Evolutionary conservation across 2,329 filamentous ascomycete genomes (phyloP), one percentile per base, ranked within the genome.

Genomic region (Ceratocystiopsis sp.): DNA sequence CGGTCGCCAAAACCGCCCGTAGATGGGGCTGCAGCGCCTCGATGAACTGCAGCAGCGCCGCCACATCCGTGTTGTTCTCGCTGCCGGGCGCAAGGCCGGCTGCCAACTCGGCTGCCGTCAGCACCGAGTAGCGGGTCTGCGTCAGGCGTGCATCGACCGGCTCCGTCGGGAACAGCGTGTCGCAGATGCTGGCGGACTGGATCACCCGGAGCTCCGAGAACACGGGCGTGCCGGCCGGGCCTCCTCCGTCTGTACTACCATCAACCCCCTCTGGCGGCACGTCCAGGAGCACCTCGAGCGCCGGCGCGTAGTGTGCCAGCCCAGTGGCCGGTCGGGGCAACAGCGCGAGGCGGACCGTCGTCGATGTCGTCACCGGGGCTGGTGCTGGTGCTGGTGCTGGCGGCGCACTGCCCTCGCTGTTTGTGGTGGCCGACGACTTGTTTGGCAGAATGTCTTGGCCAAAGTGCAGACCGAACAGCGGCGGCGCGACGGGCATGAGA

Each of bases 111-210:
- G 42, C 32, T 4, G 53, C 57, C 12, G 48, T 43, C 13, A 66
- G 53, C 16, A 48, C 41, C 44, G 51, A 55, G 35, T 59, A 56
- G 7, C 59, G 53, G 16, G 54, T 53, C 53, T 68, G 65, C 2
- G 55, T 54, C 37, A 73, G 46, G 36, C 68, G 68, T 35, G 68
- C 53, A 49, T 75, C 71, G 40, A 74, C 63, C 40, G 56, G 58
- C 32, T 62, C 57, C 0, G 51, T 44, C 1, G 71, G 70, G 4
- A 71, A 57, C 34, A 72, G 53, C 4, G 69, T 52, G 49, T 74
- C 68, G 41, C 55, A 49, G n/a, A 54, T 46, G 43, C 56, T 57
- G 1, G 54, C 53, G n/a, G 58, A 50, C 34, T 56, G 54, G 25
- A 75, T 53, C 36, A 63, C 59, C 6, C 42, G 45, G 5, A 48